These are phyloP conservation scores for Bifiguratus adelaidae DNA, from an alignment of 192 early-diverging fungal species.

Conservation along the genomic window DNA sequence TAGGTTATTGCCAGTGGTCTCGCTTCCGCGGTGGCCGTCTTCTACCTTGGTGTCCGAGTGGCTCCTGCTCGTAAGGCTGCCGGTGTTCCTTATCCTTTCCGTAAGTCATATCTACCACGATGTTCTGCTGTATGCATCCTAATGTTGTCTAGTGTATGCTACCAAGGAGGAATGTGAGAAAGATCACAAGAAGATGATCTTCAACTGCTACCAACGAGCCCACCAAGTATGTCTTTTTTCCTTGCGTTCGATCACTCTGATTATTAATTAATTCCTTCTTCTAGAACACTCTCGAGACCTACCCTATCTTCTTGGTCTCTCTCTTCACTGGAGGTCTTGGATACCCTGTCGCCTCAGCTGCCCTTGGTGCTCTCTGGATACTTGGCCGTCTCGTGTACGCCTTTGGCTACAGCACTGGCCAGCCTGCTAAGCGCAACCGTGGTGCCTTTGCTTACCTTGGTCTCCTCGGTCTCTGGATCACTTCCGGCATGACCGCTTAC, in stretches of 20 bases:
- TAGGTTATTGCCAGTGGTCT: conserved; percentile 29
- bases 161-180: conserved; percentile 44
- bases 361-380: conserved; percentile 34
- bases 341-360: conserved; percentile 42
- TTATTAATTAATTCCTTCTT: not conserved
- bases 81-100: conserved; percentile 50
- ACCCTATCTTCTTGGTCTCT: conserved; percentile 38
- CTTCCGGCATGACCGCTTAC: conserved; percentile 23
- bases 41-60: conserved; percentile 36
- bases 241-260: not conserved
- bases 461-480: conserved; percentile 30
- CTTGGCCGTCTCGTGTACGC: conserved; percentile 39
- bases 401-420: conserved; percentile 41
- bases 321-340: conserved; percentile 37
- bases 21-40: conserved; percentile 17
- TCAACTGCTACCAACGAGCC: conserved; percentile 62
- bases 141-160: conserved; percentile 33
- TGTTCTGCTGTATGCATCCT: not conserved
- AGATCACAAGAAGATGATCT: conserved; percentile 50
- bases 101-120: conserved; percentile 20
- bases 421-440: conserved; percentile 40
- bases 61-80: conserved; percentile 47
- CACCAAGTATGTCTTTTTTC: conserved; percentile 23
- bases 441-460: conserved; percentile 43
- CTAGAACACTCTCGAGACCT: conserved; percentile 59